These are phyloP conservation scores for Lasiosphaeriaceae sp. DNA, from an alignment of 495 filamentous ascomycete species.

Conservation along the genomic window DNA sequence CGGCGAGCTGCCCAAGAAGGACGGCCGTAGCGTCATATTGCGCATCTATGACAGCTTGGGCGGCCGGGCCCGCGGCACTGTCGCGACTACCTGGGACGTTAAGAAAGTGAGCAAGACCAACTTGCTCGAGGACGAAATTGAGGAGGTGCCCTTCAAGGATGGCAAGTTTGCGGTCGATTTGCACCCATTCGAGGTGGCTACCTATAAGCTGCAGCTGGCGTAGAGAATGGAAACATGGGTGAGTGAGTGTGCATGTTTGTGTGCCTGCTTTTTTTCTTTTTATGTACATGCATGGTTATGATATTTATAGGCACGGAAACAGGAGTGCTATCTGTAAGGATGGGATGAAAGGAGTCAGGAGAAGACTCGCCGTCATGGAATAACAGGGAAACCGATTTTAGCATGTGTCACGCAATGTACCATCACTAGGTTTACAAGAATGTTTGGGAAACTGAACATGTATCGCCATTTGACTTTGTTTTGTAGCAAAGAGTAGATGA, in stretches of 20 bases:
- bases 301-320: too few species aligned
- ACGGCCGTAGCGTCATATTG: conserved; percentile 74
- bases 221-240: not conserved
- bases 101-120: conserved; percentile 79
- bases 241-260: not conserved
- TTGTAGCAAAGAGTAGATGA: too few species aligned
- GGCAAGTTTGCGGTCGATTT: conserved; percentile 60
- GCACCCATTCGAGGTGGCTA: conserved; percentile 87
- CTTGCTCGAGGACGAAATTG: conserved; percentile 66
- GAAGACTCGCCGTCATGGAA: too few species aligned
- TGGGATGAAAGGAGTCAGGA: too few species aligned
- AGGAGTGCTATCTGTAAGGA: too few species aligned
- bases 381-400: too few species aligned
- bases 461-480: too few species aligned
- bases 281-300: too few species aligned
- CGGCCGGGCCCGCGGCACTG: conserved; percentile 63
- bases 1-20: conserved; percentile 62
- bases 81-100: conserved; percentile 64
- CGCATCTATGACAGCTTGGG: conserved; percentile 91
- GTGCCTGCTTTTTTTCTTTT: not conserved
- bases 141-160: conserved; percentile 51
- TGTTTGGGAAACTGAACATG: too few species aligned
- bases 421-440: too few species aligned
- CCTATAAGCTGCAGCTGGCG: conserved; percentile 68
- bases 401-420: too few species aligned